A percentile compares a stretch with the other conserved stretches of the same genome.
phyloP scores from a whole-genome alignment of 1,284 basidiomycete species.

The Ganoderma boninense region DNA sequence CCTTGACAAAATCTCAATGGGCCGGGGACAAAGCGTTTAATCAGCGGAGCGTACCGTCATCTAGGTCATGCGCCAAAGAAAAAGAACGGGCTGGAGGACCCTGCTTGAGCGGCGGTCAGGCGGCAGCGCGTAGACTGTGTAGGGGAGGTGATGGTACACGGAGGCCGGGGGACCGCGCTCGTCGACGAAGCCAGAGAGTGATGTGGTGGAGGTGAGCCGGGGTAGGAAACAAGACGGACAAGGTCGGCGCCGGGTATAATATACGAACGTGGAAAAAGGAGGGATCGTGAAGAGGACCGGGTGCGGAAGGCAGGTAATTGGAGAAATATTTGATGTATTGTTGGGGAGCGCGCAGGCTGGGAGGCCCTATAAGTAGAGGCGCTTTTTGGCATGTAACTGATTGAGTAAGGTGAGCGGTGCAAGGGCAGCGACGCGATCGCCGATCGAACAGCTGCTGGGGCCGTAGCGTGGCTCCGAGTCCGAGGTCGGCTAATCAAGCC shows the following conservation, averaged over 20 bases:
- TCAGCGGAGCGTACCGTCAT: neutral
- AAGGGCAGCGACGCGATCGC: constrained; percentile 31
- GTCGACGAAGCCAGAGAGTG: neutral
- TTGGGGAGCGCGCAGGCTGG: constrained; percentile 27
- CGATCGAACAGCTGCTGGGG: constrained; percentile 31
- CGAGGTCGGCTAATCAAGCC: constrained; percentile 24
- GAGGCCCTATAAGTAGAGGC: constrained; percentile 6
- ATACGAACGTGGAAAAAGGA: constrained; percentile 31
- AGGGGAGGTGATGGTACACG: neutral
- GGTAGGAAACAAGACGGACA: constrained; percentile 24
- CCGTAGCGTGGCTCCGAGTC: constrained; percentile 26
- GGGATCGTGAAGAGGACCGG: constrained; percentile 24
- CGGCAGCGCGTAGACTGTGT: neutral
- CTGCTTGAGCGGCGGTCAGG: neutral
- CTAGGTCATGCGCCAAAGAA: neutral
- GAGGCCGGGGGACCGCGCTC: neutral
- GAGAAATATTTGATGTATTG: constrained; percentile 33
- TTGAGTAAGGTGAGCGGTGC: constrained; percentile 28
- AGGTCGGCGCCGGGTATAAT: constrained; percentile 26
- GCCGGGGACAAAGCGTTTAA: neutral
- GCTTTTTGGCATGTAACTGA: constrained; percentile 14
- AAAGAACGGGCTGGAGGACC: constrained; percentile 12
- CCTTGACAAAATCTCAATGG: constrained; percentile 20
- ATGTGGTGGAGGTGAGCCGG: neutral
- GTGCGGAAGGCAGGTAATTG: constrained; percentile 26